These are phyloP conservation scores for Yarrowia hollandica DNA, from an alignment of 805 yeast genomes.

Conservation along the genomic window DNA sequence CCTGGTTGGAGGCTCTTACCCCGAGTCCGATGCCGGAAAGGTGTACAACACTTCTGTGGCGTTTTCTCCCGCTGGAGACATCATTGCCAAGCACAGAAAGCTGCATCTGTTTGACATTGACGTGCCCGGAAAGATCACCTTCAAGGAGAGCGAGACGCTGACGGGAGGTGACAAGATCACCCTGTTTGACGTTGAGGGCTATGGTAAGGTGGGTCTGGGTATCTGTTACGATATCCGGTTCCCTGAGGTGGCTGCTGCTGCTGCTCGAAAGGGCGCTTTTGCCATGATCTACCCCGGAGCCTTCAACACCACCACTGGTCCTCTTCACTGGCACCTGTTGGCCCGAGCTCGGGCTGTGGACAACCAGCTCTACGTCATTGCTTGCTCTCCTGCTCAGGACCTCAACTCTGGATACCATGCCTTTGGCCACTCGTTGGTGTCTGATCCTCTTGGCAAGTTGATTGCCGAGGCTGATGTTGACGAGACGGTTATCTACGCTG, in stretches of 20 bases:
- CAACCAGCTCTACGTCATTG: conserved; percentile 77
- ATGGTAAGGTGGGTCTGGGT: conserved; percentile 76
- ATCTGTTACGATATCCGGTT: conserved; percentile 92
- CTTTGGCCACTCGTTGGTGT: conserved; percentile 81
- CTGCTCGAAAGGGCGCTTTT: conserved; percentile 68
- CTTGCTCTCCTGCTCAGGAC: conserved; percentile 91
- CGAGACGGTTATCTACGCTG: conserved; percentile 75
- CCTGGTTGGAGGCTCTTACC: conserved; percentile 89
- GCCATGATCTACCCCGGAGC: conserved; percentile 88
- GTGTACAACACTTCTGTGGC: conserved; percentile 73
- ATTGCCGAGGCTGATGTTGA: conserved; percentile 75
- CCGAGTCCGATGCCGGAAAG: conserved; percentile 65
- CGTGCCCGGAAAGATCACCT: conserved; percentile 86
- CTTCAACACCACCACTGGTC: conserved; percentile 89
- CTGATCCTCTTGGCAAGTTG: conserved; percentile 87
- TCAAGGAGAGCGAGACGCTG: conserved; percentile 75
- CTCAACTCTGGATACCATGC: conserved; percentile 78
- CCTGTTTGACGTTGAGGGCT: conserved; percentile 62
- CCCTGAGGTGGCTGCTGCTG: conserved; percentile 79
- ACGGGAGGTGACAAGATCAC: conserved; percentile 83
- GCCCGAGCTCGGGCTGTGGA: conserved; percentile 87
- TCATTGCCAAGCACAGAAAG: conserved; percentile 87
- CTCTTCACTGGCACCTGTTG: conserved; percentile 82
- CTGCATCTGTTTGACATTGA: conserved; percentile 90
- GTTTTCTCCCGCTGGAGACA: conserved; percentile 67